phyloP scores from a whole-genome alignment of 2,329 filamentous ascomycete genomes.

The Cryphonectria carpinicola region DNA sequence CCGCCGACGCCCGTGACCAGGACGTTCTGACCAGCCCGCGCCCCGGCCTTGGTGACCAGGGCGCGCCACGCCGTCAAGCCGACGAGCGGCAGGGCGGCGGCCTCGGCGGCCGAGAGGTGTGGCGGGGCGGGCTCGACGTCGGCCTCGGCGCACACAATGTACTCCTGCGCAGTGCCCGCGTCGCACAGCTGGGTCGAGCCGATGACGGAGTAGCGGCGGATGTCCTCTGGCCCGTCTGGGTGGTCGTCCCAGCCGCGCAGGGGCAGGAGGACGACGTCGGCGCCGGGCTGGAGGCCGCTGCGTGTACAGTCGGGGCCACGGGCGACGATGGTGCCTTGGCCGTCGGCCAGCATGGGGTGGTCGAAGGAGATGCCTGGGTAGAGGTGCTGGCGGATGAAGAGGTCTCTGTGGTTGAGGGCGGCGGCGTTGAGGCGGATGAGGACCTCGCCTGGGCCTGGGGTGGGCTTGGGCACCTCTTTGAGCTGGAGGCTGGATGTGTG shows the following conservation, averaged over 20 bases:
- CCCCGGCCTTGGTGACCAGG: constrained; percentile 72
- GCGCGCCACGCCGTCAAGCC: constrained; percentile 90
- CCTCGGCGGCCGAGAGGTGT: constrained; percentile 74
- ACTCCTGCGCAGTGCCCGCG: constrained; percentile 76
- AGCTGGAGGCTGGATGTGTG: constrained; percentile 54
- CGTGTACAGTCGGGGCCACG: constrained; percentile 52
- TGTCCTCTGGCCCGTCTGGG: constrained; percentile 73
- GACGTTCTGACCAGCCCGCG: constrained; percentile 69
- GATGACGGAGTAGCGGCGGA: constrained; percentile 62
- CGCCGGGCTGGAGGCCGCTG: constrained; percentile 35
- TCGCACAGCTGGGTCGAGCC: constrained; percentile 69
- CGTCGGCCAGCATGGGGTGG: constrained; percentile 80
- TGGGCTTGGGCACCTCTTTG: constrained; percentile 64
- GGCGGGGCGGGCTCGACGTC: constrained; percentile 78
- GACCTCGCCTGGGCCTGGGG: constrained; percentile 68
- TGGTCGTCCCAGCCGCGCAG: constrained; percentile 75
- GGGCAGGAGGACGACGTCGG: constrained; percentile 70
- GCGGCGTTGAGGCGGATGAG: constrained; percentile 77
- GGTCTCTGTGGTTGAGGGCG: constrained; percentile 91
- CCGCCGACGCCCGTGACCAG: constrained; percentile 91
- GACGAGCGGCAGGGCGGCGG: constrained; percentile 81
- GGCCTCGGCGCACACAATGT: constrained; percentile 66
- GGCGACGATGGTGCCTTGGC: constrained; percentile 72
- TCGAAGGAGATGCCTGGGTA: constrained; percentile 86
- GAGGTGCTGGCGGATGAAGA: constrained; percentile 90